Base-by-base conservation (phyloP, 306 rosid species). In the Lagenaria siceraria region DNA sequence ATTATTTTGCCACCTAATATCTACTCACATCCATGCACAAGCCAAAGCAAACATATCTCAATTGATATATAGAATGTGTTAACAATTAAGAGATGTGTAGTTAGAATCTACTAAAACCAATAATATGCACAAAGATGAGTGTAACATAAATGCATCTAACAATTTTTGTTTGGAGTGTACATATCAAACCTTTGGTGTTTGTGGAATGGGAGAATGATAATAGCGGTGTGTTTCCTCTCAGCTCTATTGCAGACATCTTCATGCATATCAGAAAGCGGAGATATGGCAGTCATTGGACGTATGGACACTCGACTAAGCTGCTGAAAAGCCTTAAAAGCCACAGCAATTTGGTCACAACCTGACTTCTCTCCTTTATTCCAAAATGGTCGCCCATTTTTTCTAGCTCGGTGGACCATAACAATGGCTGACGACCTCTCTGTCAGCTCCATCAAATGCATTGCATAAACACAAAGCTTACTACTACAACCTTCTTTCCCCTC, bases 391-490 rank as follows among this genome's bases (percentile, higher is more conserved):
- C 93, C 93, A 53, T 90, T 88, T 56, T 82, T 84, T 75, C 87
- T 71, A 0, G 91, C 91, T 79, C 85, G 86, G 78, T 88, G 90
- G 54, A 87, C 96, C 91, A 90, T 90, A 15, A 73, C 40, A 35
- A 90, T 90, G 14, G 90, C 90, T 3, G 93, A 90, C 33, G 96
- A 22, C 61, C 96, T 86, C 77, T 90, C 96, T 0, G 84, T 68
- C 27, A 94, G 83, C 85, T 94, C 98, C 88, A 80, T 89, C 11
- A 94, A 90, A 79, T 94, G 97, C 95, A 94, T 72, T 62, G 95
- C 92, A 43, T 94, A 94, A 17, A 94, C 98, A 43, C 93, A 83
- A 6, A 94, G 43, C 6, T 42, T 2, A 42, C 48, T 42, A 9
- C 71, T 85, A 24, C 15, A 18, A 10, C 21, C 33, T 75, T 85